Evolutionary conservation across 495 filamentous ascomycete species (phyloP).

Genomic region (Podospora bellae-mahoneyi): DNA sequence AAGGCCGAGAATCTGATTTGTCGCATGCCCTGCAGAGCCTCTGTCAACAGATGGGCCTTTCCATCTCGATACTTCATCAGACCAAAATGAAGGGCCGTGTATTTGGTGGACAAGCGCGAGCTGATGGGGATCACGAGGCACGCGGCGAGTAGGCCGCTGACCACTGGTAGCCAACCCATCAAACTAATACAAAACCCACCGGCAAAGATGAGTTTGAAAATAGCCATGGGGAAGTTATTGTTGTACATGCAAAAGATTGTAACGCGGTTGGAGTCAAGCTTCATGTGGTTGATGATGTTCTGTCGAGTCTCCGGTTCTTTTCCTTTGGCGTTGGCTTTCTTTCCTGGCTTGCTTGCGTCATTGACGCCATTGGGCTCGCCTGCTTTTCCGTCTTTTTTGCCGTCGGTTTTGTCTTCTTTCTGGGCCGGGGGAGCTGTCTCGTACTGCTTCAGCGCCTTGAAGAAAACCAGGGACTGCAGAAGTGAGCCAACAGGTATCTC

Average conservation of each 20-base stretch:
- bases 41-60: slow-evolving; percentile 64
- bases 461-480: slow-evolving; percentile 63
- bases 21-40: slow-evolving; percentile 69
- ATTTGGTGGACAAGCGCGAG: slow-evolving; percentile 53
- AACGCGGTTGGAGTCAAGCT: slow-evolving; percentile 49
- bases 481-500: slow-evolving; percentile 58
- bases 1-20: slow-evolving; percentile 75
- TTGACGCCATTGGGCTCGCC: slow-evolving; percentile 9
- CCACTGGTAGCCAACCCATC: slow-evolving; percentile 61
- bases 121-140: slow-evolving; percentile 58
- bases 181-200: slow-evolving; percentile 56
- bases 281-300: slow-evolving; percentile 40
- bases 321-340: slow-evolving; percentile 6
- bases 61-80: slow-evolving; percentile 68
- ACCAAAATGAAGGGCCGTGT: slow-evolving; percentile 53
- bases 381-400: not conserved
- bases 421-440: slow-evolving; percentile 56
- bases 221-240: slow-evolving; percentile 51
- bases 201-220: slow-evolving; percentile 54
- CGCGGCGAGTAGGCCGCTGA: slow-evolving; percentile 57
- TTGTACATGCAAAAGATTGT: slow-evolving; percentile 59
- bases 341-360: not conserved
- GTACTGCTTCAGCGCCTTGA: slow-evolving; percentile 64
- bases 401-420: slow-evolving; percentile 30
- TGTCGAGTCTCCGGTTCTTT: slow-evolving; percentile 22